Evolutionary conservation across 495 filamentous ascomycete species (phyloP).

Genomic region (Beverwykella pulmonaria): DNA sequence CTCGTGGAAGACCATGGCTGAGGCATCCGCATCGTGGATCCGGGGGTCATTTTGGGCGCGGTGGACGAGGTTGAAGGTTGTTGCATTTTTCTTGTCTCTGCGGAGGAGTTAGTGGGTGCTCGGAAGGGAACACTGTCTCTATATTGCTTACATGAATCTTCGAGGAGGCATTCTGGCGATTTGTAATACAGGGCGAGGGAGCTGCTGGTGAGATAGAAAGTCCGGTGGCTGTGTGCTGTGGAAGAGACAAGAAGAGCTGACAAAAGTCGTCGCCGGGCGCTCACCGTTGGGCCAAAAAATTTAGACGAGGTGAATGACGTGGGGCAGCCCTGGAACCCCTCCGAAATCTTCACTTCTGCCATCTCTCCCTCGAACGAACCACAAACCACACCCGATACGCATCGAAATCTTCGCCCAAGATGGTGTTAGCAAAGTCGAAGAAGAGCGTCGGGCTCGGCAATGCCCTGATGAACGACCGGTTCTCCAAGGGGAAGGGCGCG

Average conservation of each 20-base stretch:
- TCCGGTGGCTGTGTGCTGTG: conserved; percentile 7
- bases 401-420: conserved; percentile 44
- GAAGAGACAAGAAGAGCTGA: conserved; percentile 36
- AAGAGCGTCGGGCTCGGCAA: conserved; percentile 90
- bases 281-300: conserved; percentile 9
- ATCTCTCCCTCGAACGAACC: background rate
- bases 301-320: conserved; percentile 38
- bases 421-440: conserved; percentile 96
- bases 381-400: background rate
- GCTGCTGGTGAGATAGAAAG: background rate
- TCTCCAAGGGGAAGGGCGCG: conserved; percentile 81
- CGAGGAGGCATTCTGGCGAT: conserved; percentile 67
- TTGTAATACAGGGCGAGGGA: background rate
- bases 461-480: conserved; percentile 90
- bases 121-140: background rate
- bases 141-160: conserved; percentile 80
- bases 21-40: conserved; percentile 82
- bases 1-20: conserved; percentile 76
- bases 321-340: conserved; percentile 1
- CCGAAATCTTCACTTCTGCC: background rate
- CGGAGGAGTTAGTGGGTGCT: conserved; percentile 29
- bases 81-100: conserved; percentile 93
- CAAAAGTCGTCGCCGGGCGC: conserved; percentile 22
- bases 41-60: conserved; percentile 95
- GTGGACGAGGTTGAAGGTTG: conserved; percentile 89